Percentiles rank a stretch among this genome's conserved stretches.
These are phyloP conservation scores for Cladorrhinum sp. DNA, from an alignment of 2,329 filamentous ascomycete species.

Conservation along the genomic window DNA sequence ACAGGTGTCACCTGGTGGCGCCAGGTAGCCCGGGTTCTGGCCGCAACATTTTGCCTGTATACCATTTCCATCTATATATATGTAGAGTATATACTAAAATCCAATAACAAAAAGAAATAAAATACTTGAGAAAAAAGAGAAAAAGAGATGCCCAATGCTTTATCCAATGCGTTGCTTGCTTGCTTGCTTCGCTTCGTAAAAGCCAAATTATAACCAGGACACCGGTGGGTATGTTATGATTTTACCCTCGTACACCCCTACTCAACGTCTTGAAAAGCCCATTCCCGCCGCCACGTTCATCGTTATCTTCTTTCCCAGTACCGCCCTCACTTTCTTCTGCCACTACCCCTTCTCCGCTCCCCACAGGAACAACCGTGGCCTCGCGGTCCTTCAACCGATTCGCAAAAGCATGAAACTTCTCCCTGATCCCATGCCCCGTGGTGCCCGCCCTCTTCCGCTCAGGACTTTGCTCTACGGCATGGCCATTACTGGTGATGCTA, in stretches of 20 bases:
- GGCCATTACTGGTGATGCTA: constrained; percentile 12
- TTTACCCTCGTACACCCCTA: constrained; percentile 1
- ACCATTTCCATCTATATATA: neutral
- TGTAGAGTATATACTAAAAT: neutral
- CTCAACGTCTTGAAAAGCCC: constrained; percentile 18
- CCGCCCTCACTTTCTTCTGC: constrained; percentile 16
- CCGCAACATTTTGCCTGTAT: too few relatives aligned
- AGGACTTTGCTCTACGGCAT: constrained; percentile 12
- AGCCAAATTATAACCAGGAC: neutral
- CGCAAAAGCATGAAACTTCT: constrained; percentile 35
- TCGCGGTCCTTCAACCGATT: constrained; percentile 29
- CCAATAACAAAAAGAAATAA: neutral
- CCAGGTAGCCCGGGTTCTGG: too few relatives aligned
- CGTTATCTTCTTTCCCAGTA: constrained; percentile 11
- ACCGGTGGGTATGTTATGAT: neutral
- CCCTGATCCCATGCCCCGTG: constrained; percentile 32
- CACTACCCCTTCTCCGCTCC: constrained; percentile 23
- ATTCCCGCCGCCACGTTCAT: constrained; percentile 22
- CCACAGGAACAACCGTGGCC: constrained; percentile 23
- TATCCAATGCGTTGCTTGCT: neutral
- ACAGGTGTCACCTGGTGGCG: too few relatives aligned
- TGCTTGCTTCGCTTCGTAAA: neutral
- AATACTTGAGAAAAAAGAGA: neutral
- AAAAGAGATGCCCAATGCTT: constrained; percentile 2
- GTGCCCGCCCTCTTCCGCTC: constrained; percentile 27